Conservation (phyloP, 441 rosid species). For the Biscutella auriculata region DNA sequence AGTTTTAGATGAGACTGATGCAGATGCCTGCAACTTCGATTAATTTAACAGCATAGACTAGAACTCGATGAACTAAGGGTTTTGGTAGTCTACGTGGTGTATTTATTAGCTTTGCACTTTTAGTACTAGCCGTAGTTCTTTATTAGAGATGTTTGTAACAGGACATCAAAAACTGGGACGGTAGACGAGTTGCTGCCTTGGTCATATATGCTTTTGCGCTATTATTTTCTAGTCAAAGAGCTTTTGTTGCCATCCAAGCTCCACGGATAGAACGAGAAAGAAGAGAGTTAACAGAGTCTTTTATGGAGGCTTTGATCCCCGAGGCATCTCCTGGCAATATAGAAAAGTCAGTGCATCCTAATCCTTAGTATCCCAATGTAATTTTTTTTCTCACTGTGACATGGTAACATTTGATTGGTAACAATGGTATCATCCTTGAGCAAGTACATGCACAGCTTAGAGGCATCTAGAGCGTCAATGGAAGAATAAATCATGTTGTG, state of each 20-base stretch:
- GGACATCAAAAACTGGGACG: conserved; percentile 73
- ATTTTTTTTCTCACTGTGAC: background rate
- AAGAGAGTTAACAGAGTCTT: conserved; percentile 73
- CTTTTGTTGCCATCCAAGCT: conserved; percentile 55
- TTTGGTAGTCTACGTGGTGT: background rate
- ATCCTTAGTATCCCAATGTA: background rate
- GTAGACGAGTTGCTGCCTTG: conserved; percentile 45
- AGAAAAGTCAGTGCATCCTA: conserved; percentile 40
- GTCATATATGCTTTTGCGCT: conserved; percentile 47
- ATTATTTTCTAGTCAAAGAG: conserved; percentile 50
- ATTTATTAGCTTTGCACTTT: background rate
- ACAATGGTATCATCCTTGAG: background rate
- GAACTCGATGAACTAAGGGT: background rate
- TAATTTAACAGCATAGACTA: background rate
- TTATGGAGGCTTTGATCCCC: conserved; percentile 92
- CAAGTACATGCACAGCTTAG: background rate
- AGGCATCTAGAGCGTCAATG: background rate
- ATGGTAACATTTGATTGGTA: background rate
- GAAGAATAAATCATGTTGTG: background rate
- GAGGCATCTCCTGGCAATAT: conserved; percentile 76
- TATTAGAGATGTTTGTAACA: conserved; percentile 30
- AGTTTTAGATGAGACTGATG: background rate
- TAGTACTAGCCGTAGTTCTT: background rate
- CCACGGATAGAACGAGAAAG: conserved; percentile 47
- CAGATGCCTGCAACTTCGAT: background rate